A percentile compares a stretch with the other conserved stretches of the same genome.
Evolutionary conservation across 2,329 filamentous ascomycete species (phyloP).

Genomic region (Sarocladium brachiariae): DNA sequence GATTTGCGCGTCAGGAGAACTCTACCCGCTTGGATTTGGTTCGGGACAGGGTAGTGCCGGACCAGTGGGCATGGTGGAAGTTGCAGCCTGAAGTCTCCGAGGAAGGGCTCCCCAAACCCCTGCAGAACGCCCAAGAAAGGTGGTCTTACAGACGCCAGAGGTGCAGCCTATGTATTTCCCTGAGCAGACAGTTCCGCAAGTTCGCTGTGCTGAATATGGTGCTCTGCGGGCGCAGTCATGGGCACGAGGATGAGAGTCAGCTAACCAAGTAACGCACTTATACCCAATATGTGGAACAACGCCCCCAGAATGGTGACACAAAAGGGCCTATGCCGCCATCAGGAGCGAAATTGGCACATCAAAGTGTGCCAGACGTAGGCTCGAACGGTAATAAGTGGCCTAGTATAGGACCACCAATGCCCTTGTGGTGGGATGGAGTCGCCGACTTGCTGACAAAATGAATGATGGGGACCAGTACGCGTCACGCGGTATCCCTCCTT

Average conservation of each 20-base stretch:
- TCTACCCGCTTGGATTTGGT: background rate
- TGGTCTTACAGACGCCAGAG: no score
- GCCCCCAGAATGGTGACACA: slow-evolving; percentile 3
- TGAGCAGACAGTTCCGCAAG: no score
- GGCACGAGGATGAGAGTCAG: background rate
- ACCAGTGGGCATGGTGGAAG: background rate
- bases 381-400: background rate
- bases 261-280: background rate
- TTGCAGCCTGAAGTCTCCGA: background rate
- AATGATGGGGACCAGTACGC: no score
- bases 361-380: background rate
- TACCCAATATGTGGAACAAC: background rate
- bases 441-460: background rate
- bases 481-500: no score
- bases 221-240: slow-evolving; percentile 7
- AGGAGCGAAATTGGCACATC: slow-evolving; percentile 5
- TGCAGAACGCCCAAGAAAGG: no score
- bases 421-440: background rate
- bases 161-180: no score
- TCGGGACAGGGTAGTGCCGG: background rate
- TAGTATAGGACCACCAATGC: slow-evolving; percentile 2
- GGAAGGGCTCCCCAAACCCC: background rate
- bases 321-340: background rate
- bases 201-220: background rate
- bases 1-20: background rate